A percentile compares a stretch with the other conserved stretches of the same genome.
These are phyloP conservation scores for Aspergillus sp. DNA, from an alignment of 2,329 filamentous ascomycete genomes.

Conservation along the genomic window DNA sequence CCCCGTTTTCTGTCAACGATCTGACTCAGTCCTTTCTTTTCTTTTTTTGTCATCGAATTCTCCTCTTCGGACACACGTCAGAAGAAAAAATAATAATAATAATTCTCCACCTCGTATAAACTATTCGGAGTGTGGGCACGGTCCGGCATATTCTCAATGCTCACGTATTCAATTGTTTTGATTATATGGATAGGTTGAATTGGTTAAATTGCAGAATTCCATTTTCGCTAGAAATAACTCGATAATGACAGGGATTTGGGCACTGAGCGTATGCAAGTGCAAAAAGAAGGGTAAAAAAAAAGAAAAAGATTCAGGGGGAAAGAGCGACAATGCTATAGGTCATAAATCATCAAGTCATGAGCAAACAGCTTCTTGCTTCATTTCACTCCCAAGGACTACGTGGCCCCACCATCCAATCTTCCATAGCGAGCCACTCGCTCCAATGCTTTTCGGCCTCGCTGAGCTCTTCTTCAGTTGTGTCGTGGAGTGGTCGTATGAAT, in stretches of 20 bases:
- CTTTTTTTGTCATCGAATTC: not conserved
- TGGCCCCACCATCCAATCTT: constrained; percentile 95
- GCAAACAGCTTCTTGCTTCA: not conserved
- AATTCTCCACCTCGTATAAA: not conserved
- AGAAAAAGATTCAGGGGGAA: constrained; percentile 1
- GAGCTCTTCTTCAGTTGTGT: constrained; percentile 75
- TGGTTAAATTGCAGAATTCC: not conserved
- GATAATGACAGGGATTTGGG: not conserved
- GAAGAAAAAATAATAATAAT: not conserved
- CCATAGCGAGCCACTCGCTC: constrained; percentile 95
- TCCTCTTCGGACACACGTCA: not conserved
- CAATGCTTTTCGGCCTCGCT: constrained; percentile 76
- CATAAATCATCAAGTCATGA: constrained; percentile 25
- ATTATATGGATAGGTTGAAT: not conserved
- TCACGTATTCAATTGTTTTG: not conserved
- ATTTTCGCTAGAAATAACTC: not conserved
- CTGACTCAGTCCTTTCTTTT: not conserved
- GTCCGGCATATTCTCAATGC: not conserved
- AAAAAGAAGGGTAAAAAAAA: not conserved
- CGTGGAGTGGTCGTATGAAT: constrained; percentile 77
- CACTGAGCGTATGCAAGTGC: not conserved
- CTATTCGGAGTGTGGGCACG: not conserved
- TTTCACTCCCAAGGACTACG: constrained; percentile 45
- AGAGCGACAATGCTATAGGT: constrained; percentile 16
- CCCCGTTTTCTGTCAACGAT: not conserved